phyloP scores from a whole-genome alignment of 805 yeast species.

The Yarrowia alimentaria region DNA sequence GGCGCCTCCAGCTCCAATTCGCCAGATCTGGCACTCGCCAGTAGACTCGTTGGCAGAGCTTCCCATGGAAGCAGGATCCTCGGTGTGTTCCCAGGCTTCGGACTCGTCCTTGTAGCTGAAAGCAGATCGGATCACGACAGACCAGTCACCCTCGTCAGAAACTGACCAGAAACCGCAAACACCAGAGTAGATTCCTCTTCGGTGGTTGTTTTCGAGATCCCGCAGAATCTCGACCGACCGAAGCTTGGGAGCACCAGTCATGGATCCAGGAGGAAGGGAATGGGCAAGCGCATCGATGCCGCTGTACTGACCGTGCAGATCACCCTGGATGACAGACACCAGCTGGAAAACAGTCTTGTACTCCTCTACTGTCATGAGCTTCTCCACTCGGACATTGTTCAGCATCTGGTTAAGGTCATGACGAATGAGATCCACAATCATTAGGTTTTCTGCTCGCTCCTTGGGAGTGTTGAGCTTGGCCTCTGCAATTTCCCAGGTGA shows the following conservation, averaged over 20 bases:
- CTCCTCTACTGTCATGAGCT: constrained; percentile 89
- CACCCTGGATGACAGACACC: constrained; percentile 83
- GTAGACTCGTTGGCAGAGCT: constrained; percentile 6
- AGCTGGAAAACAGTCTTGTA: constrained; percentile 87
- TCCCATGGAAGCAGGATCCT: constrained; percentile 30
- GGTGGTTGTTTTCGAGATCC: constrained; percentile 48
- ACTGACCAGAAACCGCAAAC: constrained; percentile 94
- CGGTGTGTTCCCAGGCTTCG: constrained; percentile 35
- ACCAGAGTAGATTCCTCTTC: constrained; percentile 89
- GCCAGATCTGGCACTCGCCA: constrained; percentile 49
- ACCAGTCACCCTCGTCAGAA: constrained; percentile 89
- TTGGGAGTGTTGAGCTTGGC: constrained; percentile 73
- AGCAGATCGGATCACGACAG: constrained; percentile 85
- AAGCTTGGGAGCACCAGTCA: constrained; percentile 99
- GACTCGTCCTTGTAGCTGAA: constrained; percentile 59
- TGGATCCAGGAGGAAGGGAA: constrained; percentile 95
- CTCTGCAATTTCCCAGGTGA: constrained; percentile 60
- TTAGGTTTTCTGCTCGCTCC: constrained; percentile 91
- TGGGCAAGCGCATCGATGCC: constrained; percentile 79
- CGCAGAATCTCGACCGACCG: constrained; percentile 83
- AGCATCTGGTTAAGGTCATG: constrained; percentile 79
- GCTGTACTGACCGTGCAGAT: constrained; percentile 44
- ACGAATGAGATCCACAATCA: constrained; percentile 94
- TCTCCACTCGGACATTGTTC: constrained; percentile 63
- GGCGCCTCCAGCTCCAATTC: constrained; percentile 98